These are phyloP conservation scores for Chrysopogon serrulatus DNA, from an alignment of 176 grass and related monocot species.

Conservation along the genomic window DNA sequence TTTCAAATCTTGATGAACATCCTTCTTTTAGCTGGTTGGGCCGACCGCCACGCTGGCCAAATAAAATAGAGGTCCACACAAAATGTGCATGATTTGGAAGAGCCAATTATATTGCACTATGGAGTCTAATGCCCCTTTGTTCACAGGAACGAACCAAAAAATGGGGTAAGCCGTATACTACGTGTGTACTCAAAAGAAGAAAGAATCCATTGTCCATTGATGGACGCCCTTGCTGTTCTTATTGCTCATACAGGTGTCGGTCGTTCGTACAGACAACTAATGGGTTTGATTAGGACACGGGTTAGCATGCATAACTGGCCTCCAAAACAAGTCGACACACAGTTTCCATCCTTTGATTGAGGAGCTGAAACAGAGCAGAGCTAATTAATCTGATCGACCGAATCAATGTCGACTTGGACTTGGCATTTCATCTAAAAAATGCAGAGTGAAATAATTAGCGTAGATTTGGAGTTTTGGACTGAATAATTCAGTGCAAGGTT, in stretches of 20 bases:
- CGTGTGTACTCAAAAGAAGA: constrained; percentile 1
- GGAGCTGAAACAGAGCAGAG: not conserved
- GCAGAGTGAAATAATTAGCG: not conserved
- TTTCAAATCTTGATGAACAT: not conserved
- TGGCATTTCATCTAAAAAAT: not conserved
- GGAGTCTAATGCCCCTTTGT: not conserved
- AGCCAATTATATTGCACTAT: not conserved
- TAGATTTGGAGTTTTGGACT: not conserved
- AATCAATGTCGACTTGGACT: not conserved
- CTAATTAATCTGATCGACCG: not conserved
- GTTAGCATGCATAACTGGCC: not conserved
- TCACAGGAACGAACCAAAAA: not conserved
- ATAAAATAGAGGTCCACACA: not conserved
- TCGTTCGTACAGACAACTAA: not conserved
- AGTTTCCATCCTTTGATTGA: not conserved
- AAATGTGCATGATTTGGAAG: not conserved
- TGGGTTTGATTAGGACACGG: not conserved
- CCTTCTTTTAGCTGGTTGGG: not conserved
- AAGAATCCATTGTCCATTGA: not conserved
- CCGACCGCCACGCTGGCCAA: not conserved
- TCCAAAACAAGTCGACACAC: not conserved
- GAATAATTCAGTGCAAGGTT: not conserved
- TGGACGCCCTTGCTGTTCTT: not conserved
- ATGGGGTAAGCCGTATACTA: not conserved
- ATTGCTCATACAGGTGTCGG: not conserved